Base-by-base conservation (phyloP, 768 basidiomycete genomes). In the Lactifluus subvellereus region DNA sequence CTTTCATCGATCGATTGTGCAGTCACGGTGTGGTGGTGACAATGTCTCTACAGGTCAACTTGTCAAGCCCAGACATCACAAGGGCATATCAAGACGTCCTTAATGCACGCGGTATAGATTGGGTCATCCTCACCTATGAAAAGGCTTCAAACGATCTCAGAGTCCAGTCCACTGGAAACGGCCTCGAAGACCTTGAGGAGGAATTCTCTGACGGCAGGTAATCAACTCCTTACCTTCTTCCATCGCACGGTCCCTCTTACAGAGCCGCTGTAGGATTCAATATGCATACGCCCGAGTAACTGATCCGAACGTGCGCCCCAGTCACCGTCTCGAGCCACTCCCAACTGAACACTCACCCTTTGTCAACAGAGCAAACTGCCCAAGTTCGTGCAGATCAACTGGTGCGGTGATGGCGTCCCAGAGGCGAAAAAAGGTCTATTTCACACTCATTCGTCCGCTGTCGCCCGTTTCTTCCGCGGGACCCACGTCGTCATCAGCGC, bases 401-500 rank as follows among this genome's bases (percentile, higher is more conserved):
- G 96, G 95, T 94, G 93, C 68, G 96, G 96, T 49, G 95, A 96
- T 70, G 96, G 96, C 61, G 96, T 98, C 1, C 96, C 96, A 13
- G 92, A 87, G 72, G 79, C 80, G 20, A 88, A 91, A 75, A 98
- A 98, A 73, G 96, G 96, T 8, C 79, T 97, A 27, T 96, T 96
- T 77, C 88, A 92, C 70, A 87, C 85, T 8, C 95, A 98, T 73
- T 84, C 93, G 7, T 81, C 82, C 50, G 82, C 92, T 1, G 89
- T 98, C 9, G 81, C 86, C 47, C 83, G 78, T 60, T 95, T 88
- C 73, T 79, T 98, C 50, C 85, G 85, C 6, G 91, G 91, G 45
- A 83, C 87, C 0, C 94, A 96, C 71, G 88, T 95, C 66, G 88
- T 91, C 22, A 82, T 95, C 75, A 89, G 77, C 67, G 94, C 94